Evolutionary conservation across 2,329 filamentous ascomycete species (phyloP).

Genomic region (Trichoderma arundinaceum): DNA sequence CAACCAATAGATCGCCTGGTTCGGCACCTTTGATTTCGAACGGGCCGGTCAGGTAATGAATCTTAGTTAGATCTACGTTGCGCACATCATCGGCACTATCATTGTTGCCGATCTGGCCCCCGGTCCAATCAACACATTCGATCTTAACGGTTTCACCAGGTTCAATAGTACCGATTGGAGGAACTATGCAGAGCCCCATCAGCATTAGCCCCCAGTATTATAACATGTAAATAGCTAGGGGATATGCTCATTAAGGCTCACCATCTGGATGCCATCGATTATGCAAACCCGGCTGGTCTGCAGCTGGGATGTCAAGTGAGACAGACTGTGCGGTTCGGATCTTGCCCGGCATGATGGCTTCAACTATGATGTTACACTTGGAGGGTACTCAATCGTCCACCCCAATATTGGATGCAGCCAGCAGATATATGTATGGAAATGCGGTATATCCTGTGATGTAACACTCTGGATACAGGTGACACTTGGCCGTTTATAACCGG

Average conservation of each 20-base stretch:
- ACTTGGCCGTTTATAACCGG: slow-evolving; percentile 6
- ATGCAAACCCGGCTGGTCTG: slow-evolving; percentile 72
- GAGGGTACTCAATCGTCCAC: not conserved
- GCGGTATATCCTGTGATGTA: not conserved
- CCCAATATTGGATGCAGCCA: slow-evolving; percentile 2
- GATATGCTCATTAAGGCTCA: slow-evolving; percentile 47
- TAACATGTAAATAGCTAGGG: too few relatives aligned
- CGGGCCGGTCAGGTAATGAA: slow-evolving; percentile 88
- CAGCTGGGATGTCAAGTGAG: slow-evolving; percentile 68
- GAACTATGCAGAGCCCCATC: slow-evolving; percentile 59
- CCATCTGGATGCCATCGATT: slow-evolving; percentile 95
- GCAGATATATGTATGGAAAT: slow-evolving; percentile 1
- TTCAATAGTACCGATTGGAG: slow-evolving; percentile 72
- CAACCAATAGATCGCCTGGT: slow-evolving; percentile 82
- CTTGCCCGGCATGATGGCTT: slow-evolving; percentile 46
- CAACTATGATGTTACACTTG: not conserved
- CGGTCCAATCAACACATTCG: slow-evolving; percentile 86
- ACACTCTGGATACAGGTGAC: not conserved
- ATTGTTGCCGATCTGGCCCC: slow-evolving; percentile 85
- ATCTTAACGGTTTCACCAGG: slow-evolving; percentile 91
- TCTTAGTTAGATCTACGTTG: slow-evolving; percentile 80
- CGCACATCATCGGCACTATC: slow-evolving; percentile 88
- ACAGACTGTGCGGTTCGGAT: slow-evolving; percentile 65
- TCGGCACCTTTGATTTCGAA: slow-evolving; percentile 86
- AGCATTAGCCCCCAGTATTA: not conserved